Evolutionary conservation across 78 protist genomes (phyloP).

Genomic region (Creolimax fragrantissima): DNA sequence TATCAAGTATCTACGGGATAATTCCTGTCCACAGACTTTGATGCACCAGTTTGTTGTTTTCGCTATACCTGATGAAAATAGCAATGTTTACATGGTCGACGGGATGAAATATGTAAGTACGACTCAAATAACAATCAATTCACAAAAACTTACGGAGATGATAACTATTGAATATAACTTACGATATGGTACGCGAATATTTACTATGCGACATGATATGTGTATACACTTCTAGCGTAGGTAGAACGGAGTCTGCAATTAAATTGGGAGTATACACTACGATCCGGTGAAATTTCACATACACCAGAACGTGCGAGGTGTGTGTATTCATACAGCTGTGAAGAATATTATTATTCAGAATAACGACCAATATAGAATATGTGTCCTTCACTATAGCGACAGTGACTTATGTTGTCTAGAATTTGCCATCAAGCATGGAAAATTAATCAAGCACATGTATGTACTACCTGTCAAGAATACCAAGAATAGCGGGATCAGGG

Average conservation of each 20-base stretch:
- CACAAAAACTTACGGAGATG: not conserved
- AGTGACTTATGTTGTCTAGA: not conserved
- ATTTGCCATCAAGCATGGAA: not conserved
- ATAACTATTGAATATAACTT: not conserved
- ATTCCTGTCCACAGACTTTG: not conserved
- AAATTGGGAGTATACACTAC: no score
- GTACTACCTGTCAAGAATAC: not conserved
- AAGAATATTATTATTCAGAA: not conserved
- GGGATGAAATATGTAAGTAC: not conserved
- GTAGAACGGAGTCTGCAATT: no score
- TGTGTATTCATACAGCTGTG: not conserved
- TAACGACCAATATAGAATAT: not conserved
- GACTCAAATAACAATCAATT: not conserved
- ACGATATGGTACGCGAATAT: not conserved
- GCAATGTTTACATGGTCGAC: not conserved
- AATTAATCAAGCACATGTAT: not conserved
- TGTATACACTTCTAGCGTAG: no score
- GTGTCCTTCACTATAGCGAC: not conserved
- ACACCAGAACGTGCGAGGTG: no score
- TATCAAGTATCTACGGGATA: not conserved
- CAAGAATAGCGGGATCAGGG: not conserved
- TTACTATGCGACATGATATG: no score
- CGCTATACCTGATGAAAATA: not conserved
- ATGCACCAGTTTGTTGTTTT: not conserved
- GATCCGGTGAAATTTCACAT: no score